Conservation (phyloP, 2,329 filamentous ascomycete genomes). For the Ophiostoma quercus region DNA sequence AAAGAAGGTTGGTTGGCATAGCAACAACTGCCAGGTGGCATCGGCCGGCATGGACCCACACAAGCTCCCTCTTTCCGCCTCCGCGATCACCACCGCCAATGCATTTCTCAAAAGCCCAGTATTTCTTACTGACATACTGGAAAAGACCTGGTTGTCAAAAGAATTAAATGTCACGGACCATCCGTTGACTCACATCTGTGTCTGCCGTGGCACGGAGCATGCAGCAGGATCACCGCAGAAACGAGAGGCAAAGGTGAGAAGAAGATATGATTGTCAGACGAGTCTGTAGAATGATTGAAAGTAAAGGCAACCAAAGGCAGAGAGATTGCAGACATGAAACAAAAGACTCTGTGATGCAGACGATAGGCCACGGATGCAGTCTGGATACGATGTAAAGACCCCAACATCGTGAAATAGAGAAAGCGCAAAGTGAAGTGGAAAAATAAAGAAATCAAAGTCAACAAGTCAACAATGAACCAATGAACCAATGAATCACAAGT, state of each 20-base stretch:
- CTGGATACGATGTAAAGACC: too few relatives aligned
- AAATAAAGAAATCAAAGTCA: not conserved
- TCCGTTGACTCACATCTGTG: slow-evolving; percentile 17
- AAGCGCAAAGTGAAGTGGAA: too few relatives aligned
- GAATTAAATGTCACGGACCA: not conserved
- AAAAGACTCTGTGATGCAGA: too few relatives aligned
- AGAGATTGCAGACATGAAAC: too few relatives aligned
- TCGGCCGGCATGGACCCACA: slow-evolving; percentile 15
- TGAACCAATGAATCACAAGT: not conserved
- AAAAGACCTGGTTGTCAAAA: not conserved
- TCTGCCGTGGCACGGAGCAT: slow-evolving; percentile 8
- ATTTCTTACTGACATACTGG: not conserved
- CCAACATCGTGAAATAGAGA: too few relatives aligned
- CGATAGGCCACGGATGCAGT: too few relatives aligned
- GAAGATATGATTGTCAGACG: too few relatives aligned
- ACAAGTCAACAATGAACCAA: not conserved
- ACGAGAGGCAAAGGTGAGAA: not conserved
- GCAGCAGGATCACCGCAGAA: slow-evolving; percentile 14
- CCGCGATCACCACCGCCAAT: slow-evolving; percentile 15
- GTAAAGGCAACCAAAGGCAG: too few relatives aligned
- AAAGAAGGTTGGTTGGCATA: slow-evolving; percentile 18
- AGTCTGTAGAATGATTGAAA: too few relatives aligned
- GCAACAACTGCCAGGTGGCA: slow-evolving; percentile 25
- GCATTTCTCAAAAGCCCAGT: not conserved
- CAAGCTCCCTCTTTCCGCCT: not conserved